Conservation (phyloP, 2,329 filamentous ascomycete genomes). For the Cladosporium austrohemisphaericum region DNA sequence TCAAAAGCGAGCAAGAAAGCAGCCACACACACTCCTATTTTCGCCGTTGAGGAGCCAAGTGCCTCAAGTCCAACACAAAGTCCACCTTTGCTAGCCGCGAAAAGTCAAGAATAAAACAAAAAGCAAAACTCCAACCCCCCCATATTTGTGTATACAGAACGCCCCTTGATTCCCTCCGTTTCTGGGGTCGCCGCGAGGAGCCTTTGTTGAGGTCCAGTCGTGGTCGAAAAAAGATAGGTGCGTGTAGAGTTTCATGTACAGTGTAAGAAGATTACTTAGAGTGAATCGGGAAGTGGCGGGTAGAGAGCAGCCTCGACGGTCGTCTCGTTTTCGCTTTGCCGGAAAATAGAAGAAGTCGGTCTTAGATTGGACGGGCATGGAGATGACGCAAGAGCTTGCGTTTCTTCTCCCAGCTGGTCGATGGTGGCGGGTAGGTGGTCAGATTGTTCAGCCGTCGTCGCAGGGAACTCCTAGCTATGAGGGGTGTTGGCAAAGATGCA, state of each 20-base stretch:
- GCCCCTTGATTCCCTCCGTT: neutral
- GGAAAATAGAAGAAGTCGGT: slow-evolving; percentile 1
- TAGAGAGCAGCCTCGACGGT: neutral
- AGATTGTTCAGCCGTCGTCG: neutral
- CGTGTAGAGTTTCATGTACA: slow-evolving; percentile 3
- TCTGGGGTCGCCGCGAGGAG: too few species aligned
- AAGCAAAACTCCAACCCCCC: neutral
- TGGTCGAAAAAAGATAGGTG: too few species aligned
- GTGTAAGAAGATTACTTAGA: slow-evolving; percentile 8
- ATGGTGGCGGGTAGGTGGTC: too few species aligned
- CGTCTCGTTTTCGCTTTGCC: neutral
- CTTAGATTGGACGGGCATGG: neutral
- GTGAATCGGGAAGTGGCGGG: neutral
- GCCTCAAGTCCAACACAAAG: too few species aligned
- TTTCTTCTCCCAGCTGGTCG: too few species aligned
- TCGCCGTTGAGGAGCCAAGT: too few species aligned
- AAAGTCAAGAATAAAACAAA: neutral
- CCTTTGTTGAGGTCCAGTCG: too few species aligned
- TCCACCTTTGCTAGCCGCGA: too few species aligned
- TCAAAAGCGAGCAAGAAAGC: too few species aligned
- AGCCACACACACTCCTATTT: too few species aligned
- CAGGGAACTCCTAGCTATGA: slow-evolving; percentile 4
- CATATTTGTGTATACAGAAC: slow-evolving; percentile 8
- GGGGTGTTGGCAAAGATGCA: slow-evolving; percentile 8
- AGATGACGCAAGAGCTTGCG: too few species aligned